Evolutionary conservation across 176 grass and related monocot species (phyloP).

Genomic region (Carex myosuroides): DNA sequence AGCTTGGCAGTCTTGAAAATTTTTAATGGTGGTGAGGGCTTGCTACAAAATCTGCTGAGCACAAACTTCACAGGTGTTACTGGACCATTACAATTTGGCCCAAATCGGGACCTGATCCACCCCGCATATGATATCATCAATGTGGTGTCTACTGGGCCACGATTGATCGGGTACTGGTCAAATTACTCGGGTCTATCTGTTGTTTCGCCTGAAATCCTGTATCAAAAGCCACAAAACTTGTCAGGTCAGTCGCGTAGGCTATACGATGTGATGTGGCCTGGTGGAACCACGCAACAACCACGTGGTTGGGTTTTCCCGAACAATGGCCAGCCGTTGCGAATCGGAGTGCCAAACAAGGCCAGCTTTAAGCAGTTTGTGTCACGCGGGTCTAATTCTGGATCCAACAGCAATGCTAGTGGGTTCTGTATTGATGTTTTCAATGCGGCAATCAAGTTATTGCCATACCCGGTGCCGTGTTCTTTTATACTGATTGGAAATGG

Average conservation of each 20-base stretch:
- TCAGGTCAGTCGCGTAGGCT: conserved; percentile 36
- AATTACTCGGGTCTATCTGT: conserved; percentile 67
- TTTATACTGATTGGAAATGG: conserved; percentile 65
- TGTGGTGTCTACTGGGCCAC: conserved; percentile 28
- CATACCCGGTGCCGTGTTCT: conserved; percentile 62
- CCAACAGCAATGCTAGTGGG: conserved; percentile 37
- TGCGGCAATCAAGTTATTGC: conserved; percentile 54
- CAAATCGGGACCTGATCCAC: conserved; percentile 44
- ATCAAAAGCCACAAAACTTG: conserved; percentile 46
- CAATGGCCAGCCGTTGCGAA: conserved; percentile 56
- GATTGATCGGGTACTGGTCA: conserved; percentile 69
- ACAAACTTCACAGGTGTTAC: conserved; percentile 71
- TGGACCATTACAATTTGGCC: conserved; percentile 48
- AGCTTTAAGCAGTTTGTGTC: conserved; percentile 76
- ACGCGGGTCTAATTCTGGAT: conserved; percentile 20
- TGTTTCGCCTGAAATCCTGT: conserved; percentile 51
- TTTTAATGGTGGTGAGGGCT: conserved; percentile 49
- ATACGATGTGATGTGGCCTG: conserved; percentile 55
- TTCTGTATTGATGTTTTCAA: conserved; percentile 74
- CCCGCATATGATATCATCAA: conserved; percentile 78
- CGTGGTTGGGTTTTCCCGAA: conserved; percentile 73
- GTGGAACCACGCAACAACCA: conserved; percentile 29
- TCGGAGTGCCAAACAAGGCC: conserved; percentile 67
- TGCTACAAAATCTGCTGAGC: conserved; percentile 55
- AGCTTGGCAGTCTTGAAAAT: conserved; percentile 44